Base-by-base conservation (phyloP, 805 yeast species). In the Nakazawaea ishiwadae region DNA sequence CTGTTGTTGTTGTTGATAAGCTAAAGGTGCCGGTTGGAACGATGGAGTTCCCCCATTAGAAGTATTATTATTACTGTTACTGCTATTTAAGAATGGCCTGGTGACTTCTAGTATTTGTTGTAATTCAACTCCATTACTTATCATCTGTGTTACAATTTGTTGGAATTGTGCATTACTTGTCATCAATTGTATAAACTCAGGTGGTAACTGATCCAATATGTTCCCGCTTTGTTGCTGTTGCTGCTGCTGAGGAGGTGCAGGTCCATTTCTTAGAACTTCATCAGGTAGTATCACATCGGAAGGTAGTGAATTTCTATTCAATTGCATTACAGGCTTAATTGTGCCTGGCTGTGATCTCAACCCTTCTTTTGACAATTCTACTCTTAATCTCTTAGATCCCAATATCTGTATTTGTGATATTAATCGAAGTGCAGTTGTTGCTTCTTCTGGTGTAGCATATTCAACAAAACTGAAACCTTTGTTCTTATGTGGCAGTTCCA, bases 401-500 rank as follows among this genome's bases (percentile, higher is more conserved):
- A 63, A 65, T 29, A 77, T 53, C 34, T 65, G 63, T 9, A 79
- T 59, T 48, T 71, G 73, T 24, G 62, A 51, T 26, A 81, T 53
- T 5, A 73, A 49, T 1, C 56, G 52, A 24, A 73, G 48, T 1
- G 82, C 86, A 35, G 59, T 56, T 26, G 62, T 63, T 2, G 86
- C 84, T 37, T 78, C 78, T 34, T 61, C 63, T 1, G 81, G 73
- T 15, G 65, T 58, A 2, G 57, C 49, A 51, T 77, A 81, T 56
- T 81, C 86, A 21, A 81, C 73, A 52, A 81, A 81, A 44, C 83
- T 75, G 50, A 72, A 81, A n/a, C 84, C 84, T 53, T 79, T 80
- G 51, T 77, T 75, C 47, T 75, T 73, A 9, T 80, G 77, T 9
- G 72, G 73, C 53, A 68, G 66, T 54, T 77, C 77, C 69, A 67